A percentile compares a stretch with the other conserved stretches of the same genome.
Evolutionary conservation across 176 grass and related monocot genomes (phyloP).

Genomic region (Neostapfia colusana): DNA sequence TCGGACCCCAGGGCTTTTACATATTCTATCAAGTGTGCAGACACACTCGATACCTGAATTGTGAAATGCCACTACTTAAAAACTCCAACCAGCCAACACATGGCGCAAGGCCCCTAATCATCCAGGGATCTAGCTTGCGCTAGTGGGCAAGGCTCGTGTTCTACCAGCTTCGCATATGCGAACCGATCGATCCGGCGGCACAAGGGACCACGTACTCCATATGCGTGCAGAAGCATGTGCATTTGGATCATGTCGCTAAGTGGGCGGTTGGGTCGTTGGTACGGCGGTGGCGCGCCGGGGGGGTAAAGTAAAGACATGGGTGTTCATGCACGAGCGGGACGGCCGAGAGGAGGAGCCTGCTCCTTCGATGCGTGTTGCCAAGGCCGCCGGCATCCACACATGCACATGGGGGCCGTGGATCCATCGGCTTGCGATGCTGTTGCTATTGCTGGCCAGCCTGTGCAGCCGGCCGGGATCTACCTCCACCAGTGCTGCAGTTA

Average conservation of each 20-base stretch:
- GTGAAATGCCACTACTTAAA: conserved; percentile 20
- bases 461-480: neutral
- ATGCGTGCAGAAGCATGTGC: conserved; percentile 39
- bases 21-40: neutral
- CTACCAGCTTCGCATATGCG: neutral
- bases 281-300: neutral
- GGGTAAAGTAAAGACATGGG: conserved; percentile 36
- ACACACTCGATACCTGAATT: neutral
- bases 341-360: neutral
- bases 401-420: conserved; percentile 38
- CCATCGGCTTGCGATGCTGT: conserved; percentile 21
- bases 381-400: neutral
- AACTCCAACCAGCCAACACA: neutral
- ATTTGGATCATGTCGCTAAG: conserved; percentile 47
- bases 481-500: neutral
- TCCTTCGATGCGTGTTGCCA: neutral
- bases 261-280: conserved; percentile 1
- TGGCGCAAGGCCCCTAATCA: neutral
- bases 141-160: conserved; percentile 20
- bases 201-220: neutral
- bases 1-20: neutral
- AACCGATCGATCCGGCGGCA: neutral
- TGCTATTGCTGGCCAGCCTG: conserved; percentile 22
- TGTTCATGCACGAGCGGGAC: conserved; percentile 20
- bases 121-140: neutral